Evolutionary conservation across 805 yeast species (phyloP), one percentile per base, ranked within the genome.

Genomic region (Tetrapisispora fleetii): DNA sequence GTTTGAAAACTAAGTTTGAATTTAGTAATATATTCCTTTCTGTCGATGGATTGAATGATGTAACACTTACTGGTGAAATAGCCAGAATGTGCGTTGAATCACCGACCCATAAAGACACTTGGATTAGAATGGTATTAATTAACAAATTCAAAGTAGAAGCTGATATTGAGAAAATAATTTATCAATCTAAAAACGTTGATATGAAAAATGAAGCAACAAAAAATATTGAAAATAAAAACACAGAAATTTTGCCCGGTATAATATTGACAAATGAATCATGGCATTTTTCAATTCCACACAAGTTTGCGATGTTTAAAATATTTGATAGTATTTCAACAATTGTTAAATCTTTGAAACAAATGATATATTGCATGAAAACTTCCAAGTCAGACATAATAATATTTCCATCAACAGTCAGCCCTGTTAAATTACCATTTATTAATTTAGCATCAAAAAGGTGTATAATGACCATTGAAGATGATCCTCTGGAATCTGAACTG

Each of bases 401-500:
- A 13, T 55, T 57, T 42, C 79, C 78, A 17, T 51, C 73, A 43
- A 50, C 46, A 13, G 53, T 65, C 2, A 68, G 66, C n/a, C 63
- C 69, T 0, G 73, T 77, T 0, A 53, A 70, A 4, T 68, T 91
- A 8, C 90, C 90, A 14, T 68, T 67, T 19, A 66, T 87, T 2
- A 73, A 75, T 21, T 54, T 89, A 36, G 74, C 68, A 39, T 71
- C 95, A 0, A 70, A 70, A 6, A 69, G 77, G 38, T 71, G 86
- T 52, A 70, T 83, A 4, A 67, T 89, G 37, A 73, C 83, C 22
- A 72, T 89, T 53, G 95, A 86, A 48, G 95, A 86, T 63, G 97
- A 91, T 64, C 91, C 95, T 8, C 89, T 90, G 62, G 98, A 91
- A 64, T 71, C 80, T 8, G 81, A 86, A 56, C 67, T 90, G 43